Conservation (phyloP, 176 grass and related monocot genomes). For the Oryza glumipatula region DNA sequence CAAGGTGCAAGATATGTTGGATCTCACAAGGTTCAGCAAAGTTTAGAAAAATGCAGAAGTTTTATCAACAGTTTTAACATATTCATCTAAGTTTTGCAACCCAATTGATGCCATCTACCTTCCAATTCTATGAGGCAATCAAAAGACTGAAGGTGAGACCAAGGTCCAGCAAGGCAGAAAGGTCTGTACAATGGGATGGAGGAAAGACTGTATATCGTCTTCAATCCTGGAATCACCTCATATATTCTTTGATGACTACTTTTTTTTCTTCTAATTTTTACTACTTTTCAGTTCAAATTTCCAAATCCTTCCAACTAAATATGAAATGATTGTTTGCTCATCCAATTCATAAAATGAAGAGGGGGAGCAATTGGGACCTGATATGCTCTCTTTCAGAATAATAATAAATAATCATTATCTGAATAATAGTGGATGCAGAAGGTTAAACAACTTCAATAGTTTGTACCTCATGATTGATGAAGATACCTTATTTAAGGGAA, state of each 20-base stretch:
- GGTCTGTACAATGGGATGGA: not conserved
- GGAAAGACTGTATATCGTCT: not conserved
- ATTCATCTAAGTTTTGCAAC: not conserved
- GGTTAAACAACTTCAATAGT: not conserved
- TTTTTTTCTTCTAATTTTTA: not conserved
- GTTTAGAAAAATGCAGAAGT: not conserved
- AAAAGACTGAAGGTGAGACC: not conserved
- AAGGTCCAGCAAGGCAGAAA: not conserved
- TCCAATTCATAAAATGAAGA: not conserved
- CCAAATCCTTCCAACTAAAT: not conserved
- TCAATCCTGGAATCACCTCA: not conserved
- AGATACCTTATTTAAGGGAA: not conserved
- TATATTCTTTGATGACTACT: not conserved
- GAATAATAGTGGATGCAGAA: not conserved
- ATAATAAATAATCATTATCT: not conserved
- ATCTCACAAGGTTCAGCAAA: not conserved
- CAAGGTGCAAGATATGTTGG: not conserved
- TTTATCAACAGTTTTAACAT: not conserved
- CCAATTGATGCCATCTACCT: not conserved
- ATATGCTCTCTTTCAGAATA: not conserved
- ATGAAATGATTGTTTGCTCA: not conserved
- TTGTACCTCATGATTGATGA: not conserved
- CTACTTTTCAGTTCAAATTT: not conserved
- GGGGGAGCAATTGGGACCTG: not conserved
- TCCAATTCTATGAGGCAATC: not conserved